A percentile compares a stretch with the other conserved stretches of the same genome.
These are phyloP conservation scores for Graphiopsis chlorocephala DNA, from an alignment of 2,329 filamentous ascomycete genomes.

Conservation along the genomic window DNA sequence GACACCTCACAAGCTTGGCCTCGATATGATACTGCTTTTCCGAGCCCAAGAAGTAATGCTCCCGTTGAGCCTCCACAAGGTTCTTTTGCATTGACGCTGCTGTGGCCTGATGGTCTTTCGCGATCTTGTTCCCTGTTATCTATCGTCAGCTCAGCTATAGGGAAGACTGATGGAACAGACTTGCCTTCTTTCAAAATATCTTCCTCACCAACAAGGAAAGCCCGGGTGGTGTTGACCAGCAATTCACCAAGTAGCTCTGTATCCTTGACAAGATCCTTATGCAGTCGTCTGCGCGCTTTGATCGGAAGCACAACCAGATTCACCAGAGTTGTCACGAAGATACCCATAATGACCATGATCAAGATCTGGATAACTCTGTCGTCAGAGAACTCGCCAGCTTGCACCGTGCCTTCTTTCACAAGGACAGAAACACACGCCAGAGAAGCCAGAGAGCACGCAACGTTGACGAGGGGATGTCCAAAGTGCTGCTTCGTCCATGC, in stretches of 20 bases:
- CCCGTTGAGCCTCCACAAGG: conserved; percentile 80
- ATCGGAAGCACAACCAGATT: conserved; percentile 76
- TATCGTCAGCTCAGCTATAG: not conserved
- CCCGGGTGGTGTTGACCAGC: conserved; percentile 74
- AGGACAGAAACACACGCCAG: conserved; percentile 86
- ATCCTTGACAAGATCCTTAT: conserved; percentile 68
- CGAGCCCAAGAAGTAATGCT: conserved; percentile 78
- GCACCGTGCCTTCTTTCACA: conserved; percentile 86
- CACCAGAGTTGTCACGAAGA: conserved; percentile 66
- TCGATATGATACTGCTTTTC: conserved; percentile 78
- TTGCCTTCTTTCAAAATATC: conserved; percentile 57
- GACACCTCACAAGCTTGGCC: conserved; percentile 73
- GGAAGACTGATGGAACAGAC: not conserved
- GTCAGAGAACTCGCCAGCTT: conserved; percentile 75
- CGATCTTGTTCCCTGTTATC: conserved; percentile 54
- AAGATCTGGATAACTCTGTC: conserved; percentile 78
- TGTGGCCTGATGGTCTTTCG: conserved; percentile 60
- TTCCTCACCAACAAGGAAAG: conserved; percentile 80
- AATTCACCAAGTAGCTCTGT: conserved; percentile 77
- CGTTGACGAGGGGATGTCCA: conserved; percentile 41
- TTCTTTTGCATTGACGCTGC: conserved; percentile 72
- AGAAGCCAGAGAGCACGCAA: conserved; percentile 76
- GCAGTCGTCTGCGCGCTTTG: conserved; percentile 71
- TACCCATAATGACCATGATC: conserved; percentile 79
- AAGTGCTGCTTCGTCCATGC: conserved; percentile 45